phyloP scores from a whole-genome alignment of 331 rosid species.

The Prunus yedoensis region DNA sequence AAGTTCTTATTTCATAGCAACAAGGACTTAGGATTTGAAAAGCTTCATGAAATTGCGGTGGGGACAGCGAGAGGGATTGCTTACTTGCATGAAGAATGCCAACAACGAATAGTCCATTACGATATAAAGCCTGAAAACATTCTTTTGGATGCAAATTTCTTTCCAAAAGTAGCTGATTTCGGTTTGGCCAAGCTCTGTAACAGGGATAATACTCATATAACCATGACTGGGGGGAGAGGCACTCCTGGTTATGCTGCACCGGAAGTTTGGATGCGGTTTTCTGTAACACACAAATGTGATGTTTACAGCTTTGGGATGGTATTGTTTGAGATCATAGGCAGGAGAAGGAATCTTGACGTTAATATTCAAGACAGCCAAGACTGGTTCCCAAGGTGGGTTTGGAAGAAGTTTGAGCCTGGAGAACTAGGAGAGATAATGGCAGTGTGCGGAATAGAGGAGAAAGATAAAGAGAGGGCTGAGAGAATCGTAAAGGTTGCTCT shows the following conservation, averaged over 20 bases:
- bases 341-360: slow-evolving; percentile 38
- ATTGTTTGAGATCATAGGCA: slow-evolving; percentile 51
- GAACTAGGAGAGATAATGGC: slow-evolving; percentile 14
- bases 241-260: slow-evolving; percentile 53
- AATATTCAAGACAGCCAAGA: slow-evolving; percentile 27
- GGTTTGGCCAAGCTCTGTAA: slow-evolving; percentile 50
- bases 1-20: slow-evolving; percentile 21
- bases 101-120: slow-evolving; percentile 41
- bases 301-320: slow-evolving; percentile 60
- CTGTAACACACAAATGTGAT: slow-evolving; percentile 50
- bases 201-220: slow-evolving; percentile 41
- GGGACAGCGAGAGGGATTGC: slow-evolving; percentile 43
- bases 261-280: slow-evolving; percentile 45
- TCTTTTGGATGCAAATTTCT: slow-evolving; percentile 33
- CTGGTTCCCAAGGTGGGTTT: slow-evolving; percentile 45
- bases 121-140: slow-evolving; percentile 50
- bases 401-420: slow-evolving; percentile 36
- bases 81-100: slow-evolving; percentile 43
- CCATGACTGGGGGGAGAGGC: slow-evolving; percentile 41
- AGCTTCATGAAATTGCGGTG: slow-evolving; percentile 40
- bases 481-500: slow-evolving; percentile 39
- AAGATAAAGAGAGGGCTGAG: slow-evolving; percentile 25
- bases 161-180: slow-evolving; percentile 45
- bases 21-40: slow-evolving; percentile 16
- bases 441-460: slow-evolving; percentile 24